Evolutionary conservation across 2,329 filamentous ascomycete species (phyloP).

Genomic region (Fusarium sp.): DNA sequence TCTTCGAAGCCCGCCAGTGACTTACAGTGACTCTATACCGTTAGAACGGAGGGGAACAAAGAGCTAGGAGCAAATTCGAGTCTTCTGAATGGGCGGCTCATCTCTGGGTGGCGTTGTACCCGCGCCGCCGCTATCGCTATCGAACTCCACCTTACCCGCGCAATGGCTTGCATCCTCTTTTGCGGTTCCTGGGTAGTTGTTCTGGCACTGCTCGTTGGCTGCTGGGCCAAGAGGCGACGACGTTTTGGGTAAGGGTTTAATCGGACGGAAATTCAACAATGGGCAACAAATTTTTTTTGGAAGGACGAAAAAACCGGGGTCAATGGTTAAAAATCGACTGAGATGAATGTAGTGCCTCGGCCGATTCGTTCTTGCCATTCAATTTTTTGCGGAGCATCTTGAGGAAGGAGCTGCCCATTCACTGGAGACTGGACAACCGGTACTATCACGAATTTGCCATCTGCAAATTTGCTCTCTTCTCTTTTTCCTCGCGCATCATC

Average conservation of each 20-base stretch:
- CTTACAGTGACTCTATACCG: background rate
- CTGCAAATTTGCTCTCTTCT: constrained; percentile 30
- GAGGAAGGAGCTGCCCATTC: constrained; percentile 12
- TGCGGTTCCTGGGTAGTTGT: constrained; percentile 3
- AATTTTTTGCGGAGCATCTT: constrained; percentile 27
- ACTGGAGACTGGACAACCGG: background rate
- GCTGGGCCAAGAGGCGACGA: constrained; percentile 13
- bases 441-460: constrained; percentile 34
- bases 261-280: constrained; percentile 11
- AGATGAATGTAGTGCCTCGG: constrained; percentile 21
- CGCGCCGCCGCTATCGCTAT: constrained; percentile 29
- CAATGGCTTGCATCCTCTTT: constrained; percentile 31
- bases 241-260: constrained; percentile 23
- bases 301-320: constrained; percentile 28
- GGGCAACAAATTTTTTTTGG: background rate
- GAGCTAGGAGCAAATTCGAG: constrained; percentile 12
- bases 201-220: constrained; percentile 1
- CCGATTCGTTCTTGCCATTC: constrained; percentile 30
- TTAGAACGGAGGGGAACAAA: background rate
- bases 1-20: background rate
- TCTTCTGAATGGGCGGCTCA: constrained; percentile 15
- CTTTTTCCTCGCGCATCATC: constrained; percentile 11
- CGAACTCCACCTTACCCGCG: constrained; percentile 38
- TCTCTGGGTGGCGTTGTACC: constrained; percentile 27
- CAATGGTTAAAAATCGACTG: constrained; percentile 17